Conservation (phyloP, 1,284 basidiomycete genomes). For the Athelia psychrophila region DNA sequence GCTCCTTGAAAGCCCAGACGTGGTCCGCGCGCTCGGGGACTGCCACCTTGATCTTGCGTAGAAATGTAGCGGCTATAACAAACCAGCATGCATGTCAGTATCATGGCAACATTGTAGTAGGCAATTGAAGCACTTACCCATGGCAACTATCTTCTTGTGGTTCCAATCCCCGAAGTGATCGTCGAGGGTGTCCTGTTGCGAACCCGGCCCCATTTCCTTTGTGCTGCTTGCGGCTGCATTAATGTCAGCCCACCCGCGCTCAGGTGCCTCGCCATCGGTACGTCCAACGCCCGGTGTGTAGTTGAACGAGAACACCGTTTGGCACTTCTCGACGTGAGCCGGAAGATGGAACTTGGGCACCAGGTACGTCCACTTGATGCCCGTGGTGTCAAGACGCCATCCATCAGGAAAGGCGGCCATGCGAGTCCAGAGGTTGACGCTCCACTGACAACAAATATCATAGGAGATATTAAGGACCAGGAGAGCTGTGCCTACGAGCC, state of each 20-base stretch:
- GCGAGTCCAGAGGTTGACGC: conserved; percentile 16
- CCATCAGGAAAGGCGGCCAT: background rate
- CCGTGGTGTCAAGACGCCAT: conserved; percentile 7
- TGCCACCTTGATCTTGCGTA: background rate
- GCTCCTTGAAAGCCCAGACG: conserved; percentile 3
- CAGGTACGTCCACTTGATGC: too few species aligned
- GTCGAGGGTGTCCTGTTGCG: conserved; percentile 12
- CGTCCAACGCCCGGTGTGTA: background rate
- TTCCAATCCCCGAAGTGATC: conserved; percentile 10
- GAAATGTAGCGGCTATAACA: conserved; percentile 3
- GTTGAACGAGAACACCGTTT: conserved; percentile 10
- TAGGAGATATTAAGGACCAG: conserved; percentile 22
- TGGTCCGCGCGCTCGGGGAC: conserved; percentile 6
- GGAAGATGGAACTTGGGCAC: conserved; percentile 5
- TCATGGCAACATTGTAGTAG: conserved; percentile 9
- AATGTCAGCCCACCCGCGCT: conserved; percentile 11
- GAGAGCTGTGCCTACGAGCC: conserved; percentile 9
- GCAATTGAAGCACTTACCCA: conserved; percentile 6
- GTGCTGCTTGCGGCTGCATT: conserved; percentile 7
- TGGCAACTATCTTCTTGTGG: conserved; percentile 5
- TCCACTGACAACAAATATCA: conserved; percentile 31
- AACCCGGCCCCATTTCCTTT: conserved; percentile 11
- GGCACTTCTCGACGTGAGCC: conserved; percentile 7
- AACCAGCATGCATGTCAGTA: conserved; percentile 19
- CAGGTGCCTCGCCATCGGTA: conserved; percentile 13